Evolutionary conservation across 2,329 filamentous ascomycete genomes (phyloP).

Genomic region (Xylariales sp.): DNA sequence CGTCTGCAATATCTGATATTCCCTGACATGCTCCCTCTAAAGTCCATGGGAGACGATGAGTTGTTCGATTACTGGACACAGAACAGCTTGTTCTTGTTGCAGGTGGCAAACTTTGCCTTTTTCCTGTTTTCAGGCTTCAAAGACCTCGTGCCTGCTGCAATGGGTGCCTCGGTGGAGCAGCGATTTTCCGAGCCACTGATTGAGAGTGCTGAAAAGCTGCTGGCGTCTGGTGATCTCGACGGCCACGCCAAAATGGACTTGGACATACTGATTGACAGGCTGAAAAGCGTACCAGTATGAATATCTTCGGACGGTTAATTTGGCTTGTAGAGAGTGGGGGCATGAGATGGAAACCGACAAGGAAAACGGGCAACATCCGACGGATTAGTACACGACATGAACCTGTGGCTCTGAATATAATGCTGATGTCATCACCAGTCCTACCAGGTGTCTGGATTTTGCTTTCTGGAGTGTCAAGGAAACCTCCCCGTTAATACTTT

Average conservation of each 20-base stretch:
- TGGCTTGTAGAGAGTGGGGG: too few species aligned
- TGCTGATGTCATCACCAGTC: too few species aligned
- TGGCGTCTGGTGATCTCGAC: neutral
- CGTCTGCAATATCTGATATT: constrained; percentile 59
- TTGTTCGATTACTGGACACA: constrained; percentile 48
- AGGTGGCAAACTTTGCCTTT: constrained; percentile 57
- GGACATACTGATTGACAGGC: constrained; percentile 8
- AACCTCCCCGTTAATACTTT: too few species aligned
- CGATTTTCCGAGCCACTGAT: constrained; percentile 53
- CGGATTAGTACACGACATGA: too few species aligned
- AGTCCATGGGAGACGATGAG: constrained; percentile 33
- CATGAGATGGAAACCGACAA: too few species aligned
- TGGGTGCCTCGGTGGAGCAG: constrained; percentile 54
- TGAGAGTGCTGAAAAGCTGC: constrained; percentile 33
- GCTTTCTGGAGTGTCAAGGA: too few species aligned
- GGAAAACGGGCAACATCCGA: too few species aligned
- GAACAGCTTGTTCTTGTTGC: constrained; percentile 51
- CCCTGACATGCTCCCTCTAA: constrained; percentile 47
- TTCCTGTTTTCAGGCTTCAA: constrained; percentile 47
- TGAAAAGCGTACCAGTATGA: constrained; percentile 7
- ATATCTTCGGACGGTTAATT: too few species aligned
- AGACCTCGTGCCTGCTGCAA: constrained; percentile 48
- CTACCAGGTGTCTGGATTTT: too few species aligned
- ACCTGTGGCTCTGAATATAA: too few species aligned
- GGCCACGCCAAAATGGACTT: constrained; percentile 7